A percentile compares a stretch with the other conserved stretches of the same genome.
Conservation (phyloP, 2,329 filamentous ascomycete genomes). For the Verticillium nubilum region DNA sequence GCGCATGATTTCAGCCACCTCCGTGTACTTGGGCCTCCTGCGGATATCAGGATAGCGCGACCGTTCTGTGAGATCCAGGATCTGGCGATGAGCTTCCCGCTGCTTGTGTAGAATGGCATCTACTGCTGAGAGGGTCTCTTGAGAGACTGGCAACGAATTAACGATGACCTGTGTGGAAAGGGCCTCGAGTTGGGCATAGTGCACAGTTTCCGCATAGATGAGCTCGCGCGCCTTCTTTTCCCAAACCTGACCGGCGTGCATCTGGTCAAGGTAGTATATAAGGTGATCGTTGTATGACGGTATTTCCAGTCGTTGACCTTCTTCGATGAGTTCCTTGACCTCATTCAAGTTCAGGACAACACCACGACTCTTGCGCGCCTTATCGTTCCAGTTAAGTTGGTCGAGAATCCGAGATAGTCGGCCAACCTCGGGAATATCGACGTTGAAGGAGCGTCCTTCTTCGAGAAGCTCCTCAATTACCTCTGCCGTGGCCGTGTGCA, state of each 20-base stretch:
- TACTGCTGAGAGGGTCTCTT: constrained; percentile 73
- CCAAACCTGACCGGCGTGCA: constrained; percentile 76
- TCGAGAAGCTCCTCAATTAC: constrained; percentile 91
- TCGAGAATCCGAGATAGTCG: constrained; percentile 73
- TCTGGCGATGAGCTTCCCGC: constrained; percentile 85
- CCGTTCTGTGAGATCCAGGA: constrained; percentile 73
- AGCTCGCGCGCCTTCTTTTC: constrained; percentile 89
- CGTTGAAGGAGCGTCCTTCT: constrained; percentile 80
- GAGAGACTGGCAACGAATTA: constrained; percentile 70
- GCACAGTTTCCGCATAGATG: constrained; percentile 83
- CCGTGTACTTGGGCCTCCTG: constrained; percentile 78
- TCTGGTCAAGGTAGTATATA: constrained; percentile 68
- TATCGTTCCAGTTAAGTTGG: constrained; percentile 83
- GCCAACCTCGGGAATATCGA: constrained; percentile 86
- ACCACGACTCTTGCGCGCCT: constrained; percentile 60
- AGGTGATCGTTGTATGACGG: constrained; percentile 77
- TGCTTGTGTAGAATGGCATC: constrained; percentile 95
- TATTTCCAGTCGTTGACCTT: constrained; percentile 72
- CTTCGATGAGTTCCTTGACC: constrained; percentile 71
- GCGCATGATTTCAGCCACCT: constrained; percentile 87
- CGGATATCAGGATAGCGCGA: constrained; percentile 70
- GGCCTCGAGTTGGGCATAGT: constrained; percentile 92
- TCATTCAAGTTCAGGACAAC: constrained; percentile 69
- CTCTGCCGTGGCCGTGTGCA: constrained; percentile 56
- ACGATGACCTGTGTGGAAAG: constrained; percentile 73